These are phyloP conservation scores for Tylopilus orsonianus DNA, from an alignment of 1,284 basidiomycete species.

Conservation along the genomic window DNA sequence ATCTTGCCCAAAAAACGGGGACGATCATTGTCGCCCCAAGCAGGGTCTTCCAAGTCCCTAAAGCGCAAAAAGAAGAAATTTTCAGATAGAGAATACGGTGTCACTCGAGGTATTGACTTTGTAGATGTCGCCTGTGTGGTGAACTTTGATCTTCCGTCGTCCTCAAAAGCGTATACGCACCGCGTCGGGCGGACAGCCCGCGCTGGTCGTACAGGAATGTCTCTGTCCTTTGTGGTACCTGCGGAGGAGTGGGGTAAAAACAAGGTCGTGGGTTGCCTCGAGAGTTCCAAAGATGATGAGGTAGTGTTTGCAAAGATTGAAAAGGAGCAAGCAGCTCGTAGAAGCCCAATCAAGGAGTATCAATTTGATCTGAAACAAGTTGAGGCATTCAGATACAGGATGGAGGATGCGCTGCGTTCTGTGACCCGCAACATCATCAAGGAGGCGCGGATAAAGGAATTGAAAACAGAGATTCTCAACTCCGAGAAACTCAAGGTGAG, in stretches of 20 bases:
- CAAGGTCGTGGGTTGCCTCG: conserved; percentile 64
- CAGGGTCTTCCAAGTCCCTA: conserved; percentile 33
- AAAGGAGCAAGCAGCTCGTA: conserved; percentile 67
- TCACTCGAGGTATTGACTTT: conserved; percentile 97
- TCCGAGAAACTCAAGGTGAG: conserved; percentile 93
- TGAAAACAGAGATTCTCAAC: conserved; percentile 92
- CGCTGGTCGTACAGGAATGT: conserved; percentile 91
- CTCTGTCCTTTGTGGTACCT: conserved; percentile 89
- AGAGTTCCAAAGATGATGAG: conserved; percentile 76
- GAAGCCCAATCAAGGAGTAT: conserved; percentile 87
- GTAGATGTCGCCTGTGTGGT: conserved; percentile 96
- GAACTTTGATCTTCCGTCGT: conserved; percentile 95
- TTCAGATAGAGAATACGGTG: conserved; percentile 83
- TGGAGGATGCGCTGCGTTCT: conserved; percentile 92
- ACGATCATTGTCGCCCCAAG: conserved; percentile 30
- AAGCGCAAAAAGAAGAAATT: conserved; percentile 42
- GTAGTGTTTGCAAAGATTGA: conserved; percentile 73
- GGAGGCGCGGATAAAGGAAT: conserved; percentile 92
- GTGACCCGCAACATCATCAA: conserved; percentile 86
- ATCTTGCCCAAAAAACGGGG: conserved; percentile 37
- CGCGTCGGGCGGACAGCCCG: conserved; percentile 96
- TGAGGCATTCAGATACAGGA: conserved; percentile 97
- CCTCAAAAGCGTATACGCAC: conserved; percentile 91
- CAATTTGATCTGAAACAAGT: conserved; percentile 92
- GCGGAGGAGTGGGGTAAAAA: conserved; percentile 75